These are phyloP conservation scores for Cercophora samala DNA, from an alignment of 495 filamentous ascomycete species.

Conservation along the genomic window DNA sequence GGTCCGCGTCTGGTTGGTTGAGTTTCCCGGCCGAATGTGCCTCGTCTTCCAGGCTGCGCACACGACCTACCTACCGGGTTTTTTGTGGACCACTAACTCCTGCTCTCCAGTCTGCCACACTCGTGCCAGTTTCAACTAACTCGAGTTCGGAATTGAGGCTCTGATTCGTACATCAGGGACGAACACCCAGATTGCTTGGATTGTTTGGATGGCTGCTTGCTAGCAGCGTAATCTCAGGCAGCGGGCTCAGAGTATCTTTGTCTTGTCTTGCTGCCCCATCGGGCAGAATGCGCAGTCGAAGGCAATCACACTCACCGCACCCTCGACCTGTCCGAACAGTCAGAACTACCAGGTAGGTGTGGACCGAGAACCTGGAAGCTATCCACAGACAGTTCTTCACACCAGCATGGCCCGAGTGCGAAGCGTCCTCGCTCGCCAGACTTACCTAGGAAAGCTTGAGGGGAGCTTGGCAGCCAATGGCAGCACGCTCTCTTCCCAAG, in stretches of 20 bases:
- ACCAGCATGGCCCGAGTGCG: background rate
- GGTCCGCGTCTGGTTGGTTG: background rate
- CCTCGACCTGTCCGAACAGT: background rate
- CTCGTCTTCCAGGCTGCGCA: background rate
- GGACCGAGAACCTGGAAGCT: background rate
- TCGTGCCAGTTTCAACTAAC: background rate
- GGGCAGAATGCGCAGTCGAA: background rate
- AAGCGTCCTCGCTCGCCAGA: background rate
- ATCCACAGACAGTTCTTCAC: background rate
- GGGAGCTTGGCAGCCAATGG: constrained; percentile 1
- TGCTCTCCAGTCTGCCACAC: too few species aligned
- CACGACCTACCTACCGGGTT: background rate
- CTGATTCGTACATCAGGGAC: background rate
- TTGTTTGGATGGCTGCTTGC: background rate
- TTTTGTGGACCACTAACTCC: background rate
- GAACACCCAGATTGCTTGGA: background rate
- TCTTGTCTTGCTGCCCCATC: background rate
- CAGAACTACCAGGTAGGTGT: too few species aligned
- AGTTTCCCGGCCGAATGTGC: background rate
- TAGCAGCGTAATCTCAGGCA: background rate
- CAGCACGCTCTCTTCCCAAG: background rate
- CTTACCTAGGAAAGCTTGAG: constrained; percentile 1
- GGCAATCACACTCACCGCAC: background rate
- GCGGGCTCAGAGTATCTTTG: background rate
- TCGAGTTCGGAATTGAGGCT: background rate